These are phyloP conservation scores for Apiotrichum gamsii DNA, from an alignment of 1,284 basidiomycete genomes.

Conservation along the genomic window DNA sequence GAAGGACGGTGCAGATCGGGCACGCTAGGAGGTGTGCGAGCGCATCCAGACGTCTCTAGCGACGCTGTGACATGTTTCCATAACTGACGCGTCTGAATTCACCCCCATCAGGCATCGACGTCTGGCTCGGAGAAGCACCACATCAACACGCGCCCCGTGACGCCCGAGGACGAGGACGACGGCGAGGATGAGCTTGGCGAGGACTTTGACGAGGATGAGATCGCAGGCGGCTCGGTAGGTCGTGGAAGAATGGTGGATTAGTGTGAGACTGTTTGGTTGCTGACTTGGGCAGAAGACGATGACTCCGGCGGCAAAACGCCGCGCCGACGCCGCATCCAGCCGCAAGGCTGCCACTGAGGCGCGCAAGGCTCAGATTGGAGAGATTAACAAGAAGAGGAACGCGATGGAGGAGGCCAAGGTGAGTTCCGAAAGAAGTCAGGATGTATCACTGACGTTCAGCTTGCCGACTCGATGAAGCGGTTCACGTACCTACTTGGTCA, in stretches of 20 bases:
- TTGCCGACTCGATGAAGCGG: conserved; percentile 87
- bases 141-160: conserved; percentile 37
- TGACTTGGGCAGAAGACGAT: not conserved
- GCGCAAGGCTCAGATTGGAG: conserved; percentile 38
- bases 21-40: not conserved
- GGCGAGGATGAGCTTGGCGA: conserved; percentile 32
- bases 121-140: conserved; percentile 36
- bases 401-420: conserved; percentile 46
- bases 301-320: conserved; percentile 32
- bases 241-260: not conserved
- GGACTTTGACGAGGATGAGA: conserved; percentile 21
- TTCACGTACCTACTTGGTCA: conserved; percentile 92
- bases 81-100: conserved; percentile 5
- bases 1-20: too few relatives aligned
- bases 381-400: conserved; percentile 38
- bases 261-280: not conserved
- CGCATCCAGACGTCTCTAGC: too few relatives aligned
- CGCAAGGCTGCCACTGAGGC: conserved; percentile 38
- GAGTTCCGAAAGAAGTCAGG: conserved; percentile 11
- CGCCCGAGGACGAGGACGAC: conserved; percentile 23
- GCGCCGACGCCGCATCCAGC: conserved; percentile 26
- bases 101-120: conserved; percentile 33
- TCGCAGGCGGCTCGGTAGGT: conserved; percentile 12
- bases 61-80: too few relatives aligned
- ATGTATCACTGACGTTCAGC: conserved; percentile 50